phyloP scores from a whole-genome alignment of 2,329 filamentous ascomycete genomes.

The Ceratocystis albifundus region DNA sequence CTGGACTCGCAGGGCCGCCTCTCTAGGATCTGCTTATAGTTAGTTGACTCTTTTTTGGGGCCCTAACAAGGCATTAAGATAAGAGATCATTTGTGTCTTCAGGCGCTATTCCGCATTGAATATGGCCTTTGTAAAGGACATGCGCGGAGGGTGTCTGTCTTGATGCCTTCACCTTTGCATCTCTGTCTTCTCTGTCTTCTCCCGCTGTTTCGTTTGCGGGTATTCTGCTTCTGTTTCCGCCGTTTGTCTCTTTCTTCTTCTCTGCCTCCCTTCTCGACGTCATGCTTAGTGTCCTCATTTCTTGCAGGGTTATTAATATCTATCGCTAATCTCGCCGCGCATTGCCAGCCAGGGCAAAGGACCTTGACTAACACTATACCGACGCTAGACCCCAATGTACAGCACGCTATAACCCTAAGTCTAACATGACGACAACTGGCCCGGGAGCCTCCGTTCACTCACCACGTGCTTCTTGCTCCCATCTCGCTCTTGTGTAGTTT shows the following conservation, averaged over 20 bases:
- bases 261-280: not conserved
- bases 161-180: not conserved
- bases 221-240: not conserved
- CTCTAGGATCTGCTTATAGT: not conserved
- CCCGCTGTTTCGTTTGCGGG: not conserved
- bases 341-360: not conserved
- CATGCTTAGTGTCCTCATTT: not conserved
- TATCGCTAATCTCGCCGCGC: not conserved
- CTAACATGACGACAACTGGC: not conserved
- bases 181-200: too few relatives aligned
- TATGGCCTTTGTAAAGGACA: not conserved
- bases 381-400: not conserved
- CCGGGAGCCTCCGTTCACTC: not conserved
- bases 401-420: not conserved
- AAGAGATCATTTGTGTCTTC: too few relatives aligned
- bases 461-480: not conserved
- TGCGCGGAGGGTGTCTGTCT: not conserved
- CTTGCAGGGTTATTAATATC: slow-evolving; percentile 4
- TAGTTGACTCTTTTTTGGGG: not conserved
- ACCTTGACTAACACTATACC: not conserved
- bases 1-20: not conserved
- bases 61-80: too few relatives aligned
- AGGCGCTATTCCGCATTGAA: not conserved
- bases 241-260: not conserved
- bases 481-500: not conserved